phyloP scores from a whole-genome alignment of 345 rosid genomes.

The Gossypium herbaceum region DNA sequence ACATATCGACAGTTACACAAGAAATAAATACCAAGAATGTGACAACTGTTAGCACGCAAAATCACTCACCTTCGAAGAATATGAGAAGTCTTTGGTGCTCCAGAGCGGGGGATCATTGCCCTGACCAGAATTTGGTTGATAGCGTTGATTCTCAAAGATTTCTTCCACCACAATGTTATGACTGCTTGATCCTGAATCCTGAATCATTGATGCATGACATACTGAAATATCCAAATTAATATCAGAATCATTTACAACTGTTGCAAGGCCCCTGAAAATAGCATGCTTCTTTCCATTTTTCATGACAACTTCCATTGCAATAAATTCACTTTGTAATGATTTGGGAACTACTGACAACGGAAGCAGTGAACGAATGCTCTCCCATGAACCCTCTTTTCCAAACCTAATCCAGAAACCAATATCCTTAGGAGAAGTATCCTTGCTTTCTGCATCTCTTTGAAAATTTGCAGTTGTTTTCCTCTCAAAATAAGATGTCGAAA shows the following conservation, averaged over 20 bases:
- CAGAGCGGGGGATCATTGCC: constrained; percentile 42
- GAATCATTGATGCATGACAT: constrained; percentile 35
- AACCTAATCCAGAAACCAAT: constrained; percentile 88
- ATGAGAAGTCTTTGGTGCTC: constrained; percentile 58
- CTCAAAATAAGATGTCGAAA: constrained; percentile 77
- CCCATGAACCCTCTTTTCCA: constrained; percentile 60
- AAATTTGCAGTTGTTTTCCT: constrained; percentile 51
- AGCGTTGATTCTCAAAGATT: constrained; percentile 54
- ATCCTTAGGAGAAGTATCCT: constrained; percentile 48
- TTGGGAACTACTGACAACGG: constrained; percentile 81
- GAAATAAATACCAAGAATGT: background rate
- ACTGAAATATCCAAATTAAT: constrained; percentile 65
- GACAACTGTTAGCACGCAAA: background rate
- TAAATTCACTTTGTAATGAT: constrained; percentile 47
- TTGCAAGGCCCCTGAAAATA: constrained; percentile 80
- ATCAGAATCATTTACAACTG: constrained; percentile 81
- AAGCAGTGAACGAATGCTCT: constrained; percentile 80
- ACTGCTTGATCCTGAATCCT: constrained; percentile 37
- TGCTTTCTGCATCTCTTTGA: constrained; percentile 44
- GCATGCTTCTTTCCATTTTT: constrained; percentile 94
- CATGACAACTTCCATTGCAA: constrained; percentile 84
- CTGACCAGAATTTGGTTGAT: constrained; percentile 39
- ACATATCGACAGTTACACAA: background rate
- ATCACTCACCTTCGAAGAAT: constrained; percentile 47
- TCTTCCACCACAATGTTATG: constrained; percentile 43